A percentile compares a stretch with the other conserved stretches of the same genome.
Conservation (phyloP, 2,329 filamentous ascomycete species). For the Colletotrichum sp. region DNA sequence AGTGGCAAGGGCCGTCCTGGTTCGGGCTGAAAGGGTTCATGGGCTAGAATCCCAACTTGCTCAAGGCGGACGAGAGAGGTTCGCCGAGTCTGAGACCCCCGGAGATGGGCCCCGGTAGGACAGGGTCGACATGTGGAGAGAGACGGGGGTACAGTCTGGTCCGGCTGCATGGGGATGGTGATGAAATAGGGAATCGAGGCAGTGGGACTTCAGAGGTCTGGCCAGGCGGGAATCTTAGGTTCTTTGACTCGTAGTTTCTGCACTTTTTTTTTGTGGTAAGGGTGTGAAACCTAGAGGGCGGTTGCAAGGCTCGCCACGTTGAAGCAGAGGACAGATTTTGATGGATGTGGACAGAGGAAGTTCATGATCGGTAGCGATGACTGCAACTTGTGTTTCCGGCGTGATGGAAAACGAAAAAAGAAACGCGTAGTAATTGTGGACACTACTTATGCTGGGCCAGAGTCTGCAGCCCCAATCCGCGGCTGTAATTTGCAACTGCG, state of each 20-base stretch:
- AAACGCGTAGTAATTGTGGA: not conserved
- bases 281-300: not conserved
- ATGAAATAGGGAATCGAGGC: not conserved
- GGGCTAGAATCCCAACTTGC: not conserved
- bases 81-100: not conserved
- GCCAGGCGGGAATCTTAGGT: not conserved
- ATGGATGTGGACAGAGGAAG: not conserved
- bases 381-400: not conserved
- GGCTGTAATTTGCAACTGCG: not conserved
- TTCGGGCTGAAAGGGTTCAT: not conserved
- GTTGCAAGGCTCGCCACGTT: not conserved
- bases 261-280: not conserved
- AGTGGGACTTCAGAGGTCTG: not conserved
- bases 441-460: not conserved
- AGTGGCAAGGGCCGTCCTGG: not conserved
- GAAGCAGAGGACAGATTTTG: not conserved
- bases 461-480: not conserved
- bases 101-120: conserved; percentile 11
- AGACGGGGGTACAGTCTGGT: not conserved
- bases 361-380: not conserved
- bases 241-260: not conserved
- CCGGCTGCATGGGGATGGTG: not conserved
- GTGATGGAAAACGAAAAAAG: not conserved
- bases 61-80: conserved; percentile 3
- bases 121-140: conserved; percentile 15